These are phyloP conservation scores for Populus deltoides DNA, from an alignment of 345 rosid genomes.

Conservation along the genomic window DNA sequence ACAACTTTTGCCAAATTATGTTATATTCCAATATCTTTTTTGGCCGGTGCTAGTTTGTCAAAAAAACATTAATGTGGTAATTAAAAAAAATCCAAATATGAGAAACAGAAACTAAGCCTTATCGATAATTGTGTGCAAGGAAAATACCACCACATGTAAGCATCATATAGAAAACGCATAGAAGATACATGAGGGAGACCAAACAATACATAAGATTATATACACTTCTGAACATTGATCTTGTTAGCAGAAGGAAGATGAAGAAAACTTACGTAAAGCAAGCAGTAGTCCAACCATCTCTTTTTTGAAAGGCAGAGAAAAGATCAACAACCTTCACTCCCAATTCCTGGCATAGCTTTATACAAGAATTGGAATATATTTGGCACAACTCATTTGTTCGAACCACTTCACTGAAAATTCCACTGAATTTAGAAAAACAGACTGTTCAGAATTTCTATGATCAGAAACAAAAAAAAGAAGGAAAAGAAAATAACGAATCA, in stretches of 20 bases:
- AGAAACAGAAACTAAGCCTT: background rate
- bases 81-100: too few species aligned
- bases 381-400: slow-evolving; percentile 87
- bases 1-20: too few species aligned
- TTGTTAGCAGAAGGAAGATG: background rate
- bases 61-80: too few species aligned
- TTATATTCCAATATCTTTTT: too few species aligned
- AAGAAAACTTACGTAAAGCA: slow-evolving; percentile 75
- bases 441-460: background rate
- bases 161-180: background rate
- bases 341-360: slow-evolving; percentile 68
- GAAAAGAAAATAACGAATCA: background rate
- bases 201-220: background rate
- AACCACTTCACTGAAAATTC: slow-evolving; percentile 59
- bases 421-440: slow-evolving; percentile 42
- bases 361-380: slow-evolving; percentile 75
- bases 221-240: slow-evolving; percentile 1
- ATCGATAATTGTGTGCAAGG: background rate
- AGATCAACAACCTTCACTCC: slow-evolving; percentile 71
- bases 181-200: background rate
- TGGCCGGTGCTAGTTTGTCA: too few species aligned
- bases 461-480: background rate
- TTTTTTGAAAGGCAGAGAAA: slow-evolving; percentile 59
- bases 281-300: slow-evolving; percentile 56
- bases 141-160: background rate